Evolutionary conservation across 2,329 filamentous ascomycete genomes (phyloP).

Genomic region (Pseudogymnoascus sp.): DNA sequence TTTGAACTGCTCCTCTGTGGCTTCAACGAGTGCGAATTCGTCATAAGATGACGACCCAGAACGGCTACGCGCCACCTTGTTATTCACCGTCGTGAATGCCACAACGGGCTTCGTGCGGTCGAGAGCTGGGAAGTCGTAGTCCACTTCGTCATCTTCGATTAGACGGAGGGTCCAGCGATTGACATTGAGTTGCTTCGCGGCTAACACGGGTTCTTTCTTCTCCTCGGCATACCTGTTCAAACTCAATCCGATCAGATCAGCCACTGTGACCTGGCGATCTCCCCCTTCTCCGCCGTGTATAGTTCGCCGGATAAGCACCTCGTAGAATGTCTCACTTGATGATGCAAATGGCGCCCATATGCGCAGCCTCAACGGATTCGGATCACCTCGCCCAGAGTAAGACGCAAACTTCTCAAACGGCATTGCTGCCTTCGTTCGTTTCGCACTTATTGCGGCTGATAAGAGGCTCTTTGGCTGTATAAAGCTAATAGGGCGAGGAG

Average conservation of each 20-base stretch:
- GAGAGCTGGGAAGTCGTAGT: constrained; percentile 75
- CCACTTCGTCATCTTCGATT: constrained; percentile 76
- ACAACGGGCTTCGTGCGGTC: constrained; percentile 65
- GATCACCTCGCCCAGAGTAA: constrained; percentile 68
- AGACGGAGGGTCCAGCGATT: constrained; percentile 78
- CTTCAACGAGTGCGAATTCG: constrained; percentile 72
- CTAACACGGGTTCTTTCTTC: constrained; percentile 58
- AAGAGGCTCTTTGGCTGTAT: constrained; percentile 56
- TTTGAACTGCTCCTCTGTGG: constrained; percentile 56
- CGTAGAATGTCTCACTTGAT: constrained; percentile 54
- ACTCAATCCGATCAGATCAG: constrained; percentile 72
- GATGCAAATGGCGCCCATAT: constrained; percentile 68
- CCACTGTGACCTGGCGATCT: constrained; percentile 59
- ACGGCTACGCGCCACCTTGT: constrained; percentile 50
- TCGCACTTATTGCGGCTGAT: constrained; percentile 63
- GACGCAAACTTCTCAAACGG: constrained; percentile 71
- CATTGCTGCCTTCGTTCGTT: constrained; percentile 58
- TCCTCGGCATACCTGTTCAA: constrained; percentile 73
- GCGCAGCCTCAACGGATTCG: constrained; percentile 65
- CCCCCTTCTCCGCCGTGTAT: constrained; percentile 58
- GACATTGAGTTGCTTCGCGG: constrained; percentile 60
- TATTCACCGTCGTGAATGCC: constrained; percentile 66
- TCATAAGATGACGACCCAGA: constrained; percentile 71
- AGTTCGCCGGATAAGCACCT: constrained; percentile 61
- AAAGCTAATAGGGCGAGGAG: constrained; percentile 59